Evolutionary conservation across 2,329 filamentous ascomycete species (phyloP), one percentile per base, ranked within the genome.

Genomic region (Microcyclosporella mali): DNA sequence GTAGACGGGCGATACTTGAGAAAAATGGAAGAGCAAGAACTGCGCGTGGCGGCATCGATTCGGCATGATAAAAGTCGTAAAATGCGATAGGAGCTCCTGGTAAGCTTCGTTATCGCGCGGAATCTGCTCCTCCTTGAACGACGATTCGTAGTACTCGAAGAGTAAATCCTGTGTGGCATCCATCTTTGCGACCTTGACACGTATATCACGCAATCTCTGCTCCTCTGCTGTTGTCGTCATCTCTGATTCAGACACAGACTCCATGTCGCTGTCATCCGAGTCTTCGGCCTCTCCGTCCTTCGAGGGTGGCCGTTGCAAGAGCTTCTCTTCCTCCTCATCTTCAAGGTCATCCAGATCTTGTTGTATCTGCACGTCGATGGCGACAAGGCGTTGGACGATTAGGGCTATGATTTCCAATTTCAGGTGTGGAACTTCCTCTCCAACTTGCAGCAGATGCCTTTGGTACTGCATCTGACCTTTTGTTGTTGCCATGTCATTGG

Each of bases 281-380:
- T 76, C 62, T 12, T 74, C 71, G 18, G 66, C 63, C 15, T 65
- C 67, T 4, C 66, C 66, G 3, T 72, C 69, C n/a, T 79, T 74
- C 29, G 79, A 71, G 47, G 73, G 66, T n/a, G 64, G 64, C 17
- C 59, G 37, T 73, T 77, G 60, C 74, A 85, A 74, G 14, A 90
- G 78, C 40, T 81, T 79, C 17, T 88, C 81, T 41, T 88, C 85
- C 8, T 88, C 74, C 42, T 94, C 86, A 50, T 97, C 90, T 49
- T 95, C 90, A 48, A 95, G 70, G 56, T 97, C 89, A 50, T 97
- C 88, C 57, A 97, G 71, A 58, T 97, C 89, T 37, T 89, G 78
- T 66, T 95, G 90, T 65, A 97, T 92, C 61, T 95, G 86, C 1
- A 94, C 88, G 61, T 98, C 92, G 45, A 97, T 86, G 66, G 92